These are phyloP conservation scores for Prunus davidiana DNA, from an alignment of 306 rosid species.

Conservation along the genomic window DNA sequence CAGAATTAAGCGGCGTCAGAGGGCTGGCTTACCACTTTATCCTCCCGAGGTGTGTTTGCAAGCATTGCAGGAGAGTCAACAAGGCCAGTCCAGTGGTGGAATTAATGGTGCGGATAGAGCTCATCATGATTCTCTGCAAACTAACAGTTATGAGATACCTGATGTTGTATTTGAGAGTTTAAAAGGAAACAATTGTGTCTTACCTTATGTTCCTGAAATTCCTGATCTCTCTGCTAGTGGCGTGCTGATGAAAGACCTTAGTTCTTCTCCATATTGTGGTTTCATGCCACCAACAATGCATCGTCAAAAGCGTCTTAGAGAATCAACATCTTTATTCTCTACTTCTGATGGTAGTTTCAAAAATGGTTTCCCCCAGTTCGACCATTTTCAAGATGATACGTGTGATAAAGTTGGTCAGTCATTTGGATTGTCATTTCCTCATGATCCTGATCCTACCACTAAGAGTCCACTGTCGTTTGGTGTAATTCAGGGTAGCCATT, in stretches of 20 bases:
- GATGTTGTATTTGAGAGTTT: conserved; percentile 56
- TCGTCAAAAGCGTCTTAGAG: conserved; percentile 61
- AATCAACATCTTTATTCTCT: conserved; percentile 50
- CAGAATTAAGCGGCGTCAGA: conserved; percentile 81
- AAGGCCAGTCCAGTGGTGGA: conserved; percentile 43
- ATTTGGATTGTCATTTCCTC: conserved; percentile 45
- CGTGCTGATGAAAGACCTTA: conserved; percentile 54
- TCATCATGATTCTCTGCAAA: conserved; percentile 43
- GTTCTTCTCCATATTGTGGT: conserved; percentile 61
- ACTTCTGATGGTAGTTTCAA: conserved; percentile 41
- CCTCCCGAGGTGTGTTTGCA: conserved; percentile 73
- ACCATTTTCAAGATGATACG: conserved; percentile 42
- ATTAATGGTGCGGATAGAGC: conserved; percentile 40
- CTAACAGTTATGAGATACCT: conserved; percentile 52
- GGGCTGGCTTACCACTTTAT: conserved; percentile 92
- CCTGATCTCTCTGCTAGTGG: conserved; percentile 44
- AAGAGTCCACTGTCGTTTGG: conserved; percentile 44
- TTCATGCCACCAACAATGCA: conserved; percentile 46
- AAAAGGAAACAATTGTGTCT: conserved; percentile 48
- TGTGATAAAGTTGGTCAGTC: conserved; percentile 46
- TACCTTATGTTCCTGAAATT: conserved; percentile 51
- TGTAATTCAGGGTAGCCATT: conserved; percentile 57
- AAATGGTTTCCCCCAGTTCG: conserved; percentile 42
- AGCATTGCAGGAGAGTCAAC: conserved; percentile 52
- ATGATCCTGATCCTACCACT: conserved; percentile 50